These are phyloP conservation scores for Alopecurus myosuroides DNA, from an alignment of 176 grass and related monocot genomes.

Conservation along the genomic window DNA sequence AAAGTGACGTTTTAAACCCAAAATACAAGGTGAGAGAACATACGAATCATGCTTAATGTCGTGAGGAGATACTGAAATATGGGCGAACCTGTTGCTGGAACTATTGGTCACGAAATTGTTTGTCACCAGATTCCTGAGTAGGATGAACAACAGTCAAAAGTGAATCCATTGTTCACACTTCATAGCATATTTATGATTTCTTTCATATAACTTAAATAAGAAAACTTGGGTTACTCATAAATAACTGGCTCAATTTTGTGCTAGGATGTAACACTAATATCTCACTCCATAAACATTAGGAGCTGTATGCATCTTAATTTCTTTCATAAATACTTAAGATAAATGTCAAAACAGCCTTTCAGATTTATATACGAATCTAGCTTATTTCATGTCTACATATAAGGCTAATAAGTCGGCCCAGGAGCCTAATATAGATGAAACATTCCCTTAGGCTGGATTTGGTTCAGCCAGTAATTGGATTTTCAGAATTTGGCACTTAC, in stretches of 20 bases:
- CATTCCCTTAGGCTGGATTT: neutral
- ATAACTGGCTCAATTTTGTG: neutral
- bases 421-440: neutral
- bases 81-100: slow-evolving; percentile 59
- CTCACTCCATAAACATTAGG: neutral
- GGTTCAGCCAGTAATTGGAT: slow-evolving; percentile 14
- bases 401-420: neutral
- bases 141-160: slow-evolving; percentile 7
- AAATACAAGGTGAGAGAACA: neutral
- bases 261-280: neutral
- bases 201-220: neutral
- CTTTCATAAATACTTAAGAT: neutral
- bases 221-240: neutral
- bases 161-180: neutral
- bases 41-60: neutral
- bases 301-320: neutral
- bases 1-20: neutral
- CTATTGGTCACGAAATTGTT: slow-evolving; percentile 63
- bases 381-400: slow-evolving; percentile 5
- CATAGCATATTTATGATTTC: neutral
- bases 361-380: neutral
- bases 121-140: slow-evolving; percentile 74
- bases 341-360: neutral
- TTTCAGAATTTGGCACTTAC: slow-evolving; percentile 42
- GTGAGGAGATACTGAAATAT: neutral